These are phyloP conservation scores for Omphalea diandra DNA, from an alignment of 441 rosid genomes.

Conservation along the genomic window DNA sequence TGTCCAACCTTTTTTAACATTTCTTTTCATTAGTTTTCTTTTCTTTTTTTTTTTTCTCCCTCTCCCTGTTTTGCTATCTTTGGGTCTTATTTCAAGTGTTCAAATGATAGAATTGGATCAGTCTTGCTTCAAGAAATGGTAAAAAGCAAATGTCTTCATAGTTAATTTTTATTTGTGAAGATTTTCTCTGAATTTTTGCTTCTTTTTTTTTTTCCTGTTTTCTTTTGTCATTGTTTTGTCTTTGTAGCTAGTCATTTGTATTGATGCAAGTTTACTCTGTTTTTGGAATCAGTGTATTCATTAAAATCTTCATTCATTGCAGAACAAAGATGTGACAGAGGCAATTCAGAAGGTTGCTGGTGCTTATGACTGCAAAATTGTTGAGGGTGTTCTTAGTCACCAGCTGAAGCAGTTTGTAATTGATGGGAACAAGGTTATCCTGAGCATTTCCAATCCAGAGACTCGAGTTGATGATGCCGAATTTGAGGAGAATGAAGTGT, in stretches of 20 bases:
- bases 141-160: not conserved
- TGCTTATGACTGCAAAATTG: constrained; percentile 95
- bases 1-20: constrained; percentile 61
- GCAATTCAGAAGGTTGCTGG: constrained; percentile 95
- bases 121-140: not conserved
- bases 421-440: constrained; percentile 79
- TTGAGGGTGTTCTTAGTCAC: constrained; percentile 96
- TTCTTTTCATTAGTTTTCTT: constrained; percentile 52
- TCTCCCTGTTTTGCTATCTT: too few relatives aligned
- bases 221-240: not conserved
- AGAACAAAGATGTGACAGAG: constrained; percentile 92
- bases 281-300: not conserved
- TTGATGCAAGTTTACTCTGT: not conserved
- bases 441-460: constrained; percentile 72
- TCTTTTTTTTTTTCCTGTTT: too few relatives aligned
- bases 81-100: not conserved
- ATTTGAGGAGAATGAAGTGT: constrained; percentile 92
- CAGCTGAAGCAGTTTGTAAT: constrained; percentile 85
- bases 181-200: too few relatives aligned
- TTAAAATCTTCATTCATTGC: constrained; percentile 26
- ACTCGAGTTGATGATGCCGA: constrained; percentile 89
- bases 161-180: not conserved
- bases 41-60: not conserved
- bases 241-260: not conserved
- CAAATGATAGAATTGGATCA: not conserved